These are phyloP conservation scores for Dendrothele bispora DNA, from an alignment of 768 basidiomycete species.

Conservation along the genomic window DNA sequence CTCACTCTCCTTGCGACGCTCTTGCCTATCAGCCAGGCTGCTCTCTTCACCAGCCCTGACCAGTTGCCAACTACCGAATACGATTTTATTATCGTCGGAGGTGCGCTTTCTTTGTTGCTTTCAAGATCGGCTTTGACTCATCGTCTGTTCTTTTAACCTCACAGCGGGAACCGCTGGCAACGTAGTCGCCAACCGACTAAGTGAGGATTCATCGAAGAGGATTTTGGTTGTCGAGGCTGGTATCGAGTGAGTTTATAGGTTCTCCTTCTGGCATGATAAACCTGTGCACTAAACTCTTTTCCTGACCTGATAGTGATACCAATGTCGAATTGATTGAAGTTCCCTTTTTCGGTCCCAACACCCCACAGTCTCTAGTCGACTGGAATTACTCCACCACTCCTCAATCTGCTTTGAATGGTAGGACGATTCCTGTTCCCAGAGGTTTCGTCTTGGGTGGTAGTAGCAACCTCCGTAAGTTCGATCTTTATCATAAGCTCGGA, in stretches of 20 bases:
- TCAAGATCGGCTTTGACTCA: too few relatives aligned
- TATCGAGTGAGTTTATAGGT: too few relatives aligned
- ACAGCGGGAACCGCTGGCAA: slow-evolving; percentile 22
- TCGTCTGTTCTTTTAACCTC: too few relatives aligned
- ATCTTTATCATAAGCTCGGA: too few relatives aligned
- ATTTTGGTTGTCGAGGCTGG: slow-evolving; percentile 23
- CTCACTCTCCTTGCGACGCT: too few relatives aligned
- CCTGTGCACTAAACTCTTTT: neutral
- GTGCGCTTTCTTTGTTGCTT: too few relatives aligned
- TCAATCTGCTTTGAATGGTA: slow-evolving; percentile 23
- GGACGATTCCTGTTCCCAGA: slow-evolving; percentile 21
- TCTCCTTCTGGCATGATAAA: neutral
- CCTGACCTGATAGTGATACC: neutral
- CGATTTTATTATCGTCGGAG: neutral
- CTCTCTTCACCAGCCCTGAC: too few relatives aligned
- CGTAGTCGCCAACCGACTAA: slow-evolving; percentile 21
- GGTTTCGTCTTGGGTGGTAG: slow-evolving; percentile 31
- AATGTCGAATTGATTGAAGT: slow-evolving; percentile 5
- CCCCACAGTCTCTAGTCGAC: slow-evolving; percentile 20
- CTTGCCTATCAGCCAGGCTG: too few relatives aligned
- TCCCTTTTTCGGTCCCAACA: slow-evolving; percentile 8
- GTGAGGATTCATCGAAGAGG: slow-evolving; percentile 11
- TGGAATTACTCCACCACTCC: slow-evolving; percentile 32
- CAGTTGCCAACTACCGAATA: neutral
- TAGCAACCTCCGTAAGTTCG: slow-evolving; percentile 25